Evolutionary conservation across 1,284 basidiomycete genomes (phyloP), one percentile per base, ranked within the genome.

Genomic region (Sporisorium sorghi): DNA sequence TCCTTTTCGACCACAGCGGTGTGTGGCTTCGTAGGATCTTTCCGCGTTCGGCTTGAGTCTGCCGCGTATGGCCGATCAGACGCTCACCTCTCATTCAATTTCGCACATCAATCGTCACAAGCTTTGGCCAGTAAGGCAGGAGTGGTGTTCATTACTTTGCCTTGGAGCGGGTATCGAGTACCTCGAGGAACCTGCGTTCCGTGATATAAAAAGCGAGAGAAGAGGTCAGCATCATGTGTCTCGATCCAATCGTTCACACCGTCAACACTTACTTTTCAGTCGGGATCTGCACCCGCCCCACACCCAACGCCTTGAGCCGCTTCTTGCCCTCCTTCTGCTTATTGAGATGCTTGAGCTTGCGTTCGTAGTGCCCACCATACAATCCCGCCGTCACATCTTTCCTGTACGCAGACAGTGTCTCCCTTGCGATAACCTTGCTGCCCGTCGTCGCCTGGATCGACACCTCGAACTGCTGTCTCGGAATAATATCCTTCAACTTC

Each of bases 371-470:
- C 89, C 93, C 93, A 84, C 94, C 94, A 80, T 97, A 97, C 44
- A 97, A 86, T 0, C 94, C 94, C 15, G 94, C 94, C 0, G 94
- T 97, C 24, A 99, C 96, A 79, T 99, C 96, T 61, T 96, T 76
- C 5, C 75, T 35, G 46, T 77, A 82, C 30, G 80, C 77, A 24
- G 66, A 73, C 61, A 76, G 79, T 76, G 86, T 95, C 84, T 97
- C 94, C 51, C 95, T 89, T 5, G 96, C 93, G 52, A 98, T 89
- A 58, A 97, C 89, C 76, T 91, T 93, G 75, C 89, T 90, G 8
- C 94, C 94, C 19, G 97, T 88, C 2, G 89, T 81, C 21, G 85
- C 86, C 53, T 86, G 86, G 50, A 87, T 85, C 46, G 63, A 78
- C 14, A 98, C 91, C 84, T 98, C 96, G 82, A 96, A 98, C 61